A percentile compares a stretch with the other conserved stretches of the same genome.
phyloP scores from a whole-genome alignment of 495 filamentous ascomycete genomes.

The Xylaria curta region DNA sequence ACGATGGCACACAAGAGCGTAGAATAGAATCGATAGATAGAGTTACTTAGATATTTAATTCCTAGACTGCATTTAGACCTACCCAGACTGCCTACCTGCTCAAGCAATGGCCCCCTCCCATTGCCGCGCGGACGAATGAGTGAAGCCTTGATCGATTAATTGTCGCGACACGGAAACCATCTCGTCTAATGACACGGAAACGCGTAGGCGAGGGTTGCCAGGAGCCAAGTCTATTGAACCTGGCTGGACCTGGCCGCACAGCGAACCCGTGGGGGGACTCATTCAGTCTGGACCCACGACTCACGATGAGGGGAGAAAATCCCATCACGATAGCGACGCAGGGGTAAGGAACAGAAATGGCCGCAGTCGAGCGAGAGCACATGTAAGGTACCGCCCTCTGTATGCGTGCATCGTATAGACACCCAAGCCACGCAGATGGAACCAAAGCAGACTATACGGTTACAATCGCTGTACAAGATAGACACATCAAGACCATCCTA shows the following conservation, averaged over 20 bases:
- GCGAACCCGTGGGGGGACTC: background rate
- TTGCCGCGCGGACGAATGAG: background rate
- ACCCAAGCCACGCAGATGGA: slow-evolving; percentile 17
- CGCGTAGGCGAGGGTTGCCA: slow-evolving; percentile 5
- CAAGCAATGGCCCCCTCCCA: background rate
- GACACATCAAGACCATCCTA: background rate
- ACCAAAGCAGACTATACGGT: background rate
- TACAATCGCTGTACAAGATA: background rate
- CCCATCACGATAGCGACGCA: slow-evolving; percentile 6
- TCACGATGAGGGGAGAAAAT: background rate
- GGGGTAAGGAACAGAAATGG: background rate
- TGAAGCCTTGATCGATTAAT: slow-evolving; percentile 10
- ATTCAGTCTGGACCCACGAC: slow-evolving; percentile 15
- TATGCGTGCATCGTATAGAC: background rate
- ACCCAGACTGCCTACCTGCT: slow-evolving; percentile 1
- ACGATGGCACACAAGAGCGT: background rate
- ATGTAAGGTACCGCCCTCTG: slow-evolving; percentile 11
- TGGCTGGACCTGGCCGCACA: background rate
- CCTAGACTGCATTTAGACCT: slow-evolving; percentile 3
- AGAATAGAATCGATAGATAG: slow-evolving; percentile 10
- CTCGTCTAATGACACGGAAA: slow-evolving; percentile 6
- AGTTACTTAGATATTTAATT: slow-evolving; percentile 17
- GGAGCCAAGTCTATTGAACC: background rate
- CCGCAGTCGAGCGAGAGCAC: background rate
- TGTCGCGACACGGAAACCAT: background rate